A percentile compares a stretch with the other conserved stretches of the same genome.
These are phyloP conservation scores for Trypanosoma mega DNA, from an alignment of 208 protist species.

Conservation along the genomic window DNA sequence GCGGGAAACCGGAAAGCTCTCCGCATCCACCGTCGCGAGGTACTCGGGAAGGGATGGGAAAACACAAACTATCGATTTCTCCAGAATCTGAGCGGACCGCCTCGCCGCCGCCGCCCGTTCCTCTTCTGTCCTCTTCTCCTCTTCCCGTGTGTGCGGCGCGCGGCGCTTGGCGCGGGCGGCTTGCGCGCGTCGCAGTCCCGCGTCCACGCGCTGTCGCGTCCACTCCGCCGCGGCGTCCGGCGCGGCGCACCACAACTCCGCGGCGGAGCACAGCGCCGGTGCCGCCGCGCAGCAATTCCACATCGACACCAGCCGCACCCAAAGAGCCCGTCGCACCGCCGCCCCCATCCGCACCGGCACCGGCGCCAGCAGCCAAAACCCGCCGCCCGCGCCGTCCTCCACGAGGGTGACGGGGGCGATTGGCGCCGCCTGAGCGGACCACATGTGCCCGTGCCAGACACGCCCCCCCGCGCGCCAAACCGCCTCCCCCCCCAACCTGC, in stretches of 20 bases:
- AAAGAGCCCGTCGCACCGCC: slow-evolving; percentile 11
- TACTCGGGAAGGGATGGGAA: slow-evolving; percentile 20
- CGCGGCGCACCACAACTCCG: slow-evolving; percentile 54
- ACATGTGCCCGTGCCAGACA: slow-evolving; percentile 66
- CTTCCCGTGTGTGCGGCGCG: neutral
- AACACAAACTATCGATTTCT: slow-evolving; percentile 2
- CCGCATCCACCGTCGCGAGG: slow-evolving; percentile 11
- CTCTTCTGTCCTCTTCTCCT: neutral
- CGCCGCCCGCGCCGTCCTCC: neutral
- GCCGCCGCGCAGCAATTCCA: slow-evolving; percentile 48
- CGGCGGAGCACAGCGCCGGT: slow-evolving; percentile 28
- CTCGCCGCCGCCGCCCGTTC: neutral
- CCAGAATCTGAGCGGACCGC: neutral
- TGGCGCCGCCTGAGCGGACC: slow-evolving; percentile 21
- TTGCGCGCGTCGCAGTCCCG: slow-evolving; percentile 4
- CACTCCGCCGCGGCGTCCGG: slow-evolving; percentile 1
- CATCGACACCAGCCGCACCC: slow-evolving; percentile 46
- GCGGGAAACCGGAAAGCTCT: slow-evolving; percentile 5
- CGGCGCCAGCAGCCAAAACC: slow-evolving; percentile 33
- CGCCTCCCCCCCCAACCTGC: neutral
- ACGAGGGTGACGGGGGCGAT: slow-evolving; percentile 18
- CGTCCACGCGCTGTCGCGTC: slow-evolving; percentile 13
- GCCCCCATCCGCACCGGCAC: slow-evolving; percentile 29
- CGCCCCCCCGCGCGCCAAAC: slow-evolving; percentile 1
- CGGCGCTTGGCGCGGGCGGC: neutral